These are phyloP conservation scores for Fusarium sp. DNA, from an alignment of 2,329 filamentous ascomycete species.

Conservation along the genomic window DNA sequence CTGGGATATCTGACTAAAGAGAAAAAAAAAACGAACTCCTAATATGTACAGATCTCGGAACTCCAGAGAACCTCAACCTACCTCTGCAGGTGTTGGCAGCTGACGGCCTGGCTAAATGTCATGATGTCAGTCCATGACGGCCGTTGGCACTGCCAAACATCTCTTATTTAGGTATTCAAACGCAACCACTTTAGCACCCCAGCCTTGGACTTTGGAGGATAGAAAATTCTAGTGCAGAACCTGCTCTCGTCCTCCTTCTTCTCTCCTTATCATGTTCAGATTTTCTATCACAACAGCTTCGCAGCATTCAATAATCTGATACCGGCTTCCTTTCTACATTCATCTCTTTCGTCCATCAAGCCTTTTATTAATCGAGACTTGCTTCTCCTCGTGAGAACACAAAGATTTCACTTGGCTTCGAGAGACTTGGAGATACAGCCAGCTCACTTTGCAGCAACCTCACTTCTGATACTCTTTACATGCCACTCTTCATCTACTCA, in stretches of 20 bases:
- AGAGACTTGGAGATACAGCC: neutral
- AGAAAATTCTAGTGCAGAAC: neutral
- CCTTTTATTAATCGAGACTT: neutral
- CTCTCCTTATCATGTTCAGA: slow-evolving; percentile 22
- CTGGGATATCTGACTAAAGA: neutral
- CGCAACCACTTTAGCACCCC: slow-evolving; percentile 1
- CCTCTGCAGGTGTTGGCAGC: neutral
- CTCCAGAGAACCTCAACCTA: neutral
- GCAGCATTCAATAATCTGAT: slow-evolving; percentile 20
- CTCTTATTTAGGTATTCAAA: slow-evolving; percentile 1
- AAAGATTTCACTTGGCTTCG: neutral
- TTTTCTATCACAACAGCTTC: slow-evolving; percentile 9
- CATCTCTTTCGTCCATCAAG: slow-evolving; percentile 9
- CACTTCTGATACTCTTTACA: neutral
- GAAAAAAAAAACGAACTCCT: neutral
- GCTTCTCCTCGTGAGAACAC: slow-evolving; percentile 7
- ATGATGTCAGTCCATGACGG: neutral
- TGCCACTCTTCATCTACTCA: no score
- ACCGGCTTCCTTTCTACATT: slow-evolving; percentile 1
- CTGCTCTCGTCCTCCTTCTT: neutral
- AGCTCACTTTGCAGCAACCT: slow-evolving; percentile 3
- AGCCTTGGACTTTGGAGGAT: neutral
- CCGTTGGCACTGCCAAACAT: slow-evolving; percentile 10
- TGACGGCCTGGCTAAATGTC: neutral
- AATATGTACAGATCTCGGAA: neutral